Base-by-base conservation (phyloP, 257 asterid genomes). In the Solanum sejunctum region DNA sequence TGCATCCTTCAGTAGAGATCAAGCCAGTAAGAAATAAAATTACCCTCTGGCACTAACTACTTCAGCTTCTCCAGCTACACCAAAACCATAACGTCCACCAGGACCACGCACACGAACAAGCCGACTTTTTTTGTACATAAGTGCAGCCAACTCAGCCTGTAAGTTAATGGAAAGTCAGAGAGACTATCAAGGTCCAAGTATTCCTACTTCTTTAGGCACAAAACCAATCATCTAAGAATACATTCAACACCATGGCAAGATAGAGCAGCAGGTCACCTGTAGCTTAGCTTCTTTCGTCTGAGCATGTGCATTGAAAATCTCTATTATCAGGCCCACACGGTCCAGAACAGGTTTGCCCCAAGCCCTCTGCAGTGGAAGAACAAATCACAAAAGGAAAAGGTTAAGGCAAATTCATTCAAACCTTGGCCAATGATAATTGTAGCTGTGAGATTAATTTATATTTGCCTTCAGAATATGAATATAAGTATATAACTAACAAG, bases 11-110 rank as follows among this genome's bases (percentile, higher is more conserved):
- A 41, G 61, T 45, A 10, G 63, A n/a, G 12, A 66, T n/a, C 16
- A 85, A 66, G 84, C 63, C 54, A 58, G 64, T 81, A 21, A 79
- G 60, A 52, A 85, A 72, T 41, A 79, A 21, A 90, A 93, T 92
- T 84, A 95, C 98, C 99, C 99, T 92, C 94, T 91, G 71, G 98
- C 98, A 90, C 99, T 97, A 84, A 97, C 99, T 82, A 97, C 98
- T 89, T 97, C 98, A 41, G 95, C 89, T 90, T 94, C 99, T 84
- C 96, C 99, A 84, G 15, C 82, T 66, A 91, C 93, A 63, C 98
- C 98, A 89, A 97, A 97, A 80, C 97, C 91, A 78, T 70, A 85
- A 56, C 98, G 97, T 70, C 99, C 98, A 89, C 91, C 93, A 80
- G 90, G 91, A 84, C 98, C 97, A 26, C 94, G 97, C 52, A 95